Percentiles rank a stretch among this genome's conserved stretches.
These are phyloP conservation scores for Malus hybrid DNA, from an alignment of 331 rosid species.

Conservation along the genomic window DNA sequence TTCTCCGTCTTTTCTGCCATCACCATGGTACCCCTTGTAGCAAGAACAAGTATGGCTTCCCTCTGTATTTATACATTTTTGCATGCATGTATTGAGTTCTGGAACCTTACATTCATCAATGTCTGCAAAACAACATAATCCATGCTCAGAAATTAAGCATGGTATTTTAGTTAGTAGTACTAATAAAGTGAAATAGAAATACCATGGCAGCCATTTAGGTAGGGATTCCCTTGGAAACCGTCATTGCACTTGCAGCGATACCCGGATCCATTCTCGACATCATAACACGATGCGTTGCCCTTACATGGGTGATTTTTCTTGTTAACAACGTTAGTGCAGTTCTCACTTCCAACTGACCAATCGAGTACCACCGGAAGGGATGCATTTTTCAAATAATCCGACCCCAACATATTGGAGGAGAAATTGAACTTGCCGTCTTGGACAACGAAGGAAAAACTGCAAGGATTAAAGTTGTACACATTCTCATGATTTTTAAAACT, in stretches of 20 bases:
- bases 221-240: conserved; percentile 18
- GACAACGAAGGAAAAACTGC: conserved; percentile 19
- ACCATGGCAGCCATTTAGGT: conserved; percentile 19
- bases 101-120: conserved; percentile 3
- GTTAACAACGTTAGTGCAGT: background rate
- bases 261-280: background rate
- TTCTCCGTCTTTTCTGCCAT: background rate
- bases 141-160: background rate
- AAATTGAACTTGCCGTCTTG: background rate
- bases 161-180: no score
- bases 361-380: conserved; percentile 3
- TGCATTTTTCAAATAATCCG: no score
- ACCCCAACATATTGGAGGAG: background rate
- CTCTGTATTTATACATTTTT: background rate
- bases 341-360: conserved; percentile 10
- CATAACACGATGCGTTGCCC: background rate
- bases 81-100: background rate
- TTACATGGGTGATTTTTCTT: background rate
- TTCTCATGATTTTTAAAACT: accelerated
- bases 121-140: background rate
- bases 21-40: conserved; percentile 3
- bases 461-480: background rate
- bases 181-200: background rate
- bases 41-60: conserved; percentile 13
- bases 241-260: conserved; percentile 13